These are phyloP conservation scores for Schizosaccharomyces lindneri DNA, from an alignment of 805 yeast genomes.

Conservation along the genomic window DNA sequence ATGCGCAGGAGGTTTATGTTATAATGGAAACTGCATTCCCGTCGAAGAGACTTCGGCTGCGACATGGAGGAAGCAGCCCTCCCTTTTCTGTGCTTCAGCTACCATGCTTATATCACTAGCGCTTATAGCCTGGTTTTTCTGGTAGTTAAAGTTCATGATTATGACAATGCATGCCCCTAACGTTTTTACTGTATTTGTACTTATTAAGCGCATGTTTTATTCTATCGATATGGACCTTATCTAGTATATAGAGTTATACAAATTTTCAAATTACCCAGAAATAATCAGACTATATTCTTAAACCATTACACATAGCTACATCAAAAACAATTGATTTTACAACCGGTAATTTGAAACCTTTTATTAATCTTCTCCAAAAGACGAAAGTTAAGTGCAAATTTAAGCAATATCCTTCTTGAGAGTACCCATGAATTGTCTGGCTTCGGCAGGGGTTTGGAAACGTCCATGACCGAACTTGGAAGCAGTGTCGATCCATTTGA, in stretches of 20 bases:
- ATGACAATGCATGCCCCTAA: not conserved
- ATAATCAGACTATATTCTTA: too few species aligned
- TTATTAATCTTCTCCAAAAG: not conserved
- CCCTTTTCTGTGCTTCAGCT: not conserved
- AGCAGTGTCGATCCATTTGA: slow-evolving; percentile 99
- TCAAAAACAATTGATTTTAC: too few species aligned
- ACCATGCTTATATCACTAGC: not conserved
- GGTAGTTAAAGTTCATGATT: not conserved
- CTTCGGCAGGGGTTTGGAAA: slow-evolving; percentile 99
- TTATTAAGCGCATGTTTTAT: too few species aligned
- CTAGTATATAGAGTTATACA: too few species aligned
- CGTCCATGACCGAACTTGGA: slow-evolving; percentile 99
- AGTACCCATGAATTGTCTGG: slow-evolving; percentile 98
- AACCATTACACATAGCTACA: too few species aligned
- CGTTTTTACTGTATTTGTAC: too few species aligned
- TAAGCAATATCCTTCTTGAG: slow-evolving; percentile 29
- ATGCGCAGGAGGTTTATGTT: not conserved
- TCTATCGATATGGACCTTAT: too few species aligned
- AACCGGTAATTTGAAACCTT: not conserved
- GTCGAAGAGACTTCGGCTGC: not conserved
- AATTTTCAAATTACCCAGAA: too few species aligned
- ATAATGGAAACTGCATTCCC: not conserved
- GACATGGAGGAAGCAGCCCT: not conserved
- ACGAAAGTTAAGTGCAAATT: not conserved
- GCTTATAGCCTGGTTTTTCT: not conserved